Base-by-base conservation (phyloP, 805 yeast genomes). In the Starmera amethionina region DNA sequence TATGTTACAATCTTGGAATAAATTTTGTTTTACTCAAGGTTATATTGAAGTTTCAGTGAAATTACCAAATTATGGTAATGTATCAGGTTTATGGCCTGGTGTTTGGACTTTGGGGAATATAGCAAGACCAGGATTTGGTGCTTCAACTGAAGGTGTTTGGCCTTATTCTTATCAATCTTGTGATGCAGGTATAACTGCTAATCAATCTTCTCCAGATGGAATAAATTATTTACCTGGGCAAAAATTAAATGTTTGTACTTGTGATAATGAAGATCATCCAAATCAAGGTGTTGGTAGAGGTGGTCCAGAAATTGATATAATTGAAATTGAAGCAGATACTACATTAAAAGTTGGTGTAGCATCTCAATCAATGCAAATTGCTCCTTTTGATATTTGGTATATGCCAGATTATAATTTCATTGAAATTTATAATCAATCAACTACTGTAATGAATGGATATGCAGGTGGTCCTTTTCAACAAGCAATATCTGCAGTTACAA, bases 351-450 rank as follows among this genome's bases (percentile, higher is more conserved):
- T 57, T 38, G 76, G 76, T 31, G 61, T 68, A 28, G 75, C 66
- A 4, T 68, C 75, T 1, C 77, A 71, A 46, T 68, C 77, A 1
- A 58, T 66, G 43, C 76, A 72, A 54, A 55, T 72, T 44, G 77
- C 77, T 8, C 77, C 77, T 1, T 60, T 59, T 51, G 76, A 72
- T 51, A 62, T 70, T 33, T 72, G 77, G 77, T 72, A 70, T 47
- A 55, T 53, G 47, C 74, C 77, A 4, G 75, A 72, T 49, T 71
- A 71, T 50, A 62, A 65, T 42, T 72, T 62, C 43, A 54, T 71
- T 34, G 68, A 63, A 35, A 52, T 72, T 34, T 52, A 69, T 46
- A 67, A 72, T 47, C 30, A 33, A 7, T 56, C 67, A 14, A 58
- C 64, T 28, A 65, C 76, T 2, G 46, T 63, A 13, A 65, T 70